Evolutionary conservation across 306 rosid species (phyloP).

Genomic region (Calophaca sinica): DNA sequence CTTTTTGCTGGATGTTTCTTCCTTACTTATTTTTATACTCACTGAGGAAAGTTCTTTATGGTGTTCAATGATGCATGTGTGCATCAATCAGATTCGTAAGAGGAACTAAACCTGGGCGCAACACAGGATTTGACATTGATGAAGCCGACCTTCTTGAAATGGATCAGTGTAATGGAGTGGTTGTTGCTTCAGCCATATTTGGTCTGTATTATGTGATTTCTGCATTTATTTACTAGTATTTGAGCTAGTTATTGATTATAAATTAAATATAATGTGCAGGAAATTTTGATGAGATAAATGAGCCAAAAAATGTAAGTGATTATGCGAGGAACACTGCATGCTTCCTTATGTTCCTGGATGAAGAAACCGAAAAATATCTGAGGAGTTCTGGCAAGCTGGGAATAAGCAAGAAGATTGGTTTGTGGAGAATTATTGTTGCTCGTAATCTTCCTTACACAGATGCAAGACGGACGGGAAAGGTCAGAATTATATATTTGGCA

Average conservation of each 20-base stretch:
- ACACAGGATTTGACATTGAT: conserved; percentile 85
- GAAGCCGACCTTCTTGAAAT: conserved; percentile 72
- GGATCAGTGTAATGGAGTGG: conserved; percentile 87
- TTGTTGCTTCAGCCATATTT: conserved; percentile 95
- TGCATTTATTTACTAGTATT: conserved; percentile 27
- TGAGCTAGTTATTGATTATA: conserved; percentile 42
- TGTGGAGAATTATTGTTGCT: conserved; percentile 82
- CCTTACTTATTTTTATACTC: conserved; percentile 22
- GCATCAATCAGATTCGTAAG: conserved; percentile 68
- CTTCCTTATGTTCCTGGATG: conserved; percentile 90
- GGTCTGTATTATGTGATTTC: conserved; percentile 56
- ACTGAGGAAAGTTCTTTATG: conserved; percentile 32
- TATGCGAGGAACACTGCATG: conserved; percentile 78
- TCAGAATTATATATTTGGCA: conserved; percentile 49
- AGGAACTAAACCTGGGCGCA: conserved; percentile 81
- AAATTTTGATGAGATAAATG: conserved; percentile 87
- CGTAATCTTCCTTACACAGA: conserved; percentile 81
- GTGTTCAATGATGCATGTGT: conserved; percentile 46
- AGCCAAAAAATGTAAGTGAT: conserved; percentile 70
- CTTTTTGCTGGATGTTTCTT: conserved; percentile 23
- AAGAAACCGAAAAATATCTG: conserved; percentile 72
- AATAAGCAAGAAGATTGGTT: conserved; percentile 69
- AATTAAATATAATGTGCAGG: conserved; percentile 57
- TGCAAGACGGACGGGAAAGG: conserved; percentile 91
- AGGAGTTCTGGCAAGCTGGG: conserved; percentile 61